These are phyloP conservation scores for Solanum dulcamara DNA, from an alignment of 257 asterid species.

Conservation along the genomic window DNA sequence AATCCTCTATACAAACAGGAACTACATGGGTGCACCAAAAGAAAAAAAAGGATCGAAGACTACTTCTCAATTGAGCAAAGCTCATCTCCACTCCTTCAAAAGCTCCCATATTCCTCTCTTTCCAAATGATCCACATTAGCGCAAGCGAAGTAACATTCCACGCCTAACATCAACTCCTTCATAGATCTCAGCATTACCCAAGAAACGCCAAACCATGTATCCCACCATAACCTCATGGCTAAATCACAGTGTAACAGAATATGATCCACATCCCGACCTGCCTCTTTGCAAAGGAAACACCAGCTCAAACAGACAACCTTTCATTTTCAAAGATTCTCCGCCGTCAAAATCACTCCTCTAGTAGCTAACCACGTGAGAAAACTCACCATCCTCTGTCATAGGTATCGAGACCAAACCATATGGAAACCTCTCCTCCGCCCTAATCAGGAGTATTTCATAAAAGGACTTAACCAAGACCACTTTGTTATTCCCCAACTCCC, in stretches of 20 bases:
- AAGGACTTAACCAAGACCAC: neutral
- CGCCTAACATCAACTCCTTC: neutral
- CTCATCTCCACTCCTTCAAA: neutral
- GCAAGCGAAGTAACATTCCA: neutral
- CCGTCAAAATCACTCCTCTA: neutral
- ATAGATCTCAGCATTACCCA: neutral
- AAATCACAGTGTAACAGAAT: too few species aligned
- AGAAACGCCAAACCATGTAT: neutral
- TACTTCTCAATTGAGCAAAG: neutral
- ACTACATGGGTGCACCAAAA: neutral
- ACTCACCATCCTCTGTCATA: neutral
- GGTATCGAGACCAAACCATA: neutral
- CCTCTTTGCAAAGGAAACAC: neutral
- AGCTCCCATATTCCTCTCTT: neutral
- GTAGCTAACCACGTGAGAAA: neutral
- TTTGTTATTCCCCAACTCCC: neutral
- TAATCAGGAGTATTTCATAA: neutral
- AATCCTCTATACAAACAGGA: neutral
- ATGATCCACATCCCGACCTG: too few species aligned
- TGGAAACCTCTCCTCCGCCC: neutral
- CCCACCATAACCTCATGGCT: neutral
- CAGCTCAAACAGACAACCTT: neutral
- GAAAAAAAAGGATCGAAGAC: neutral
- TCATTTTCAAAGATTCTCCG: neutral
- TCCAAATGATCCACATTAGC: neutral